Percentiles rank a stretch among this genome's conserved stretches.
phyloP scores from a whole-genome alignment of 2,329 filamentous ascomycete genomes.

The Fonsecaea monophora region DNA sequence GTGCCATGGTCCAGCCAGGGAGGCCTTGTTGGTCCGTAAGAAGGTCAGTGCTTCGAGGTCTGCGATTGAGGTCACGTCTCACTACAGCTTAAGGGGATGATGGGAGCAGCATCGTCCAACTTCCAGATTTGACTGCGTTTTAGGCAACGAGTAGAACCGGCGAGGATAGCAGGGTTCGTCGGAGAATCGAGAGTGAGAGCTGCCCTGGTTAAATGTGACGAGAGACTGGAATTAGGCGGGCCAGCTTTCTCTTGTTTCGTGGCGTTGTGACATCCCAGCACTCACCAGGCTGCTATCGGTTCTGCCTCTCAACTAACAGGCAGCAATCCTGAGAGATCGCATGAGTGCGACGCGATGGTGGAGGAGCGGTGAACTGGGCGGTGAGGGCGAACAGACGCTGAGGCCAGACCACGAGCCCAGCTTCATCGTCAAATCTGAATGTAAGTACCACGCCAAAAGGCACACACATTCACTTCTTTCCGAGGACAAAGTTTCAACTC shows the following conservation, averaged over 20 bases:
- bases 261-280: neutral
- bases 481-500: slow-evolving; percentile 39
- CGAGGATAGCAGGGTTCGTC: slow-evolving; percentile 56
- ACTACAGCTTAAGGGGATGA: neutral
- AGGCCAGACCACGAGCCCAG: no score
- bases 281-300: neutral
- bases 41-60: neutral
- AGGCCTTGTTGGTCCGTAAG: neutral
- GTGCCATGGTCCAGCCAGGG: neutral
- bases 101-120: neutral
- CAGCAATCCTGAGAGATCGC: neutral
- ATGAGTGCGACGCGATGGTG: neutral
- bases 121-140: slow-evolving; percentile 27
- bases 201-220: slow-evolving; percentile 75
- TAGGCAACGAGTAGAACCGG: slow-evolving; percentile 24
- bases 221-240: slow-evolving; percentile 73
- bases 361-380: neutral
- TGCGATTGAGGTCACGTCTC: neutral
- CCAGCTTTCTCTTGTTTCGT: slow-evolving; percentile 48
- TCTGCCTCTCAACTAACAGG: neutral
- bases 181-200: slow-evolving; percentile 65
- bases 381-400: neutral
- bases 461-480: no score
- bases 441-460: no score
- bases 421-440: neutral